Evolutionary conservation across 768 basidiomycete genomes (phyloP), one percentile per base, ranked within the genome.

Genomic region (Pisolithus microcarpus): DNA sequence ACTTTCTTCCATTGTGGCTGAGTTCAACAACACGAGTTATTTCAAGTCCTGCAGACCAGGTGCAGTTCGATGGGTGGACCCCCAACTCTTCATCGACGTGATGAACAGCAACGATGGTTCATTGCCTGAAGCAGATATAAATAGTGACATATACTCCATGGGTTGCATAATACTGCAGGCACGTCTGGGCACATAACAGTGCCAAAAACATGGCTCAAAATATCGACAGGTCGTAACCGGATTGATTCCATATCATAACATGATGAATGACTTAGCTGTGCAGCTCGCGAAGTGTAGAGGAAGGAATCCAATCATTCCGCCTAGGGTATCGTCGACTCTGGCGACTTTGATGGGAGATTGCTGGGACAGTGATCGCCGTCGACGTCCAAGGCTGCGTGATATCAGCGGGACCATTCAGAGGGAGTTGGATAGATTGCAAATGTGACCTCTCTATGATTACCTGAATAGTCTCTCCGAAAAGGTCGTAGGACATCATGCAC

Each of bases 1-100:
- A 1, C 58, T 76, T 5, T 75, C 73, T 16, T 69, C 56, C 24
- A 65, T 75, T 49, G 60, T 68, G n/a, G 58, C 60, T 16, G 69
- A 73, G 51, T 60, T 70, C 52, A 61, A 67, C 26, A 58, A 63
- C 18, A 50, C 58, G 10, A 58, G 59, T 30, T 65, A 58, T 34
- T 60, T 45, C 30, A 49, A 38, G 8, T 53, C 54, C 11, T 44
- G 46, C 43, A 49, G 21, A 31, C 51, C 51, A 10, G 58, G 54
- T 0, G 52, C 54, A 18, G 15, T 54, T 1, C 50, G 56, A 13
- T 58, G 58, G 55, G 43, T 46, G 5, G 61, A 60, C 4, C 60
- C 60, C 11, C 59, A 61, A 15, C 37, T 61, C 11, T 42, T 61
- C 6, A 26, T 16, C 43, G 43, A 44, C 15, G 7, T 13, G 26